Evolutionary conservation across 78 protist species (phyloP).

Genomic region (Chrysochromulina parva): DNA sequence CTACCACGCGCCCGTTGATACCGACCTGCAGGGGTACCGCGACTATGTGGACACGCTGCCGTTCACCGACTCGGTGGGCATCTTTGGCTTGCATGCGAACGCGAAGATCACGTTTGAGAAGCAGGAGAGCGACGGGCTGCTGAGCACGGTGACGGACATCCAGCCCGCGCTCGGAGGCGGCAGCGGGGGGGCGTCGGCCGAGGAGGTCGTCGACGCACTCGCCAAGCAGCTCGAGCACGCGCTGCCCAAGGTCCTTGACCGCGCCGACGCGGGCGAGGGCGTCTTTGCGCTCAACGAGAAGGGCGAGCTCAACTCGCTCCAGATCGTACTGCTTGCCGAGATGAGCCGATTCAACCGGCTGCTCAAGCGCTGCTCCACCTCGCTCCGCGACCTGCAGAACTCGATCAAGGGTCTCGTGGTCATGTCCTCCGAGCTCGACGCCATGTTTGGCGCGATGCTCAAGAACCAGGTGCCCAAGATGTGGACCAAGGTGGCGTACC

Average conservation of each 20-base stretch:
- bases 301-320: slow-evolving; percentile 56
- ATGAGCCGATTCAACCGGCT: slow-evolving; percentile 75
- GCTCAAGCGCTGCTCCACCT: slow-evolving; percentile 36
- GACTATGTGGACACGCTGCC: slow-evolving; percentile 70
- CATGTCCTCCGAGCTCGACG: slow-evolving; percentile 83
- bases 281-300: neutral
- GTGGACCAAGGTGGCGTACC: slow-evolving; percentile 67
- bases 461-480: slow-evolving; percentile 70
- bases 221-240: slow-evolving; percentile 44
- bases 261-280: neutral
- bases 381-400: slow-evolving; percentile 54
- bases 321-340: slow-evolving; percentile 76
- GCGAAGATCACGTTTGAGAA: slow-evolving; percentile 81
- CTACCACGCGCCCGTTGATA: slow-evolving; percentile 75
- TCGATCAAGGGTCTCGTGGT: slow-evolving; percentile 82
- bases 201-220: slow-evolving; percentile 10
- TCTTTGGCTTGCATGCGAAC: slow-evolving; percentile 91
- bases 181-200: neutral
- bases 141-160: slow-evolving; percentile 63
- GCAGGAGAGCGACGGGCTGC: slow-evolving; percentile 59
- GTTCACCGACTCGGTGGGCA: slow-evolving; percentile 70
- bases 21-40: slow-evolving; percentile 13
- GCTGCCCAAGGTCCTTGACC: slow-evolving; percentile 46
- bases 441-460: slow-evolving; percentile 43
- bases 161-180: slow-evolving; percentile 64